Base-by-base conservation (phyloP, 2,329 filamentous ascomycete species). In the Colletotrichum truncatum region DNA sequence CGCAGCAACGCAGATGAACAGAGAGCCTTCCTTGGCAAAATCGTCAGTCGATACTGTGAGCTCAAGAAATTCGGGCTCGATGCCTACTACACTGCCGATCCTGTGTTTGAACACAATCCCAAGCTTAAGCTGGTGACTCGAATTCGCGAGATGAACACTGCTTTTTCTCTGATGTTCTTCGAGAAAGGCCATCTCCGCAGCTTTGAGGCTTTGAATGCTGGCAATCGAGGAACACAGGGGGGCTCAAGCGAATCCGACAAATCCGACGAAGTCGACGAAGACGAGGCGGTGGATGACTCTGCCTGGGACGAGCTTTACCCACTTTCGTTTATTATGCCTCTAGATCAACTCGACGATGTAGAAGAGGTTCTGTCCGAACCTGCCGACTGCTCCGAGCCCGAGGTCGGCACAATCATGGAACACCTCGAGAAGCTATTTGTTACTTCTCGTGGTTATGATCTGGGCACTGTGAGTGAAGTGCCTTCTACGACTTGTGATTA, bases 361-460 rank as follows among this genome's bases (percentile, higher is more conserved):
- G 53, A 64, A 14, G 36, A 6, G 6, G 34, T 64, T 6, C 0
- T 73, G 70, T 2, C 23, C 48, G 14, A 71, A 70, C 45, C 36
- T 68, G 4, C 46, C 23, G 26, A 8, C 16, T 64, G 54, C 32
- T 26, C 26, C 3, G 1, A 46, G 9, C 68, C 72, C 0, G 7
- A 36, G 0, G 4, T 63, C 0, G 68, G 70, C 0, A 67, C 74
- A 4, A 85, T 89, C 48, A 72, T 84, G 32, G 23, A 36, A 26
- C 61, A 64, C 6, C 48, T 55, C 5, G 16, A 34, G n/a, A n/a
- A 39, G 4, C 56, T 43, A 0, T 84, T 87, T 66, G 67, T 68
- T 0, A 69, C 73, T 0, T 85, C 80, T 0, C 82, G 85, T 0
- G 86, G 85, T 0, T 83, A 85, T 14, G 85, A 89, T 53, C 65